phyloP scores from a whole-genome alignment of 2,329 filamentous ascomycete species.

The Fusarium chuoi region DNA sequence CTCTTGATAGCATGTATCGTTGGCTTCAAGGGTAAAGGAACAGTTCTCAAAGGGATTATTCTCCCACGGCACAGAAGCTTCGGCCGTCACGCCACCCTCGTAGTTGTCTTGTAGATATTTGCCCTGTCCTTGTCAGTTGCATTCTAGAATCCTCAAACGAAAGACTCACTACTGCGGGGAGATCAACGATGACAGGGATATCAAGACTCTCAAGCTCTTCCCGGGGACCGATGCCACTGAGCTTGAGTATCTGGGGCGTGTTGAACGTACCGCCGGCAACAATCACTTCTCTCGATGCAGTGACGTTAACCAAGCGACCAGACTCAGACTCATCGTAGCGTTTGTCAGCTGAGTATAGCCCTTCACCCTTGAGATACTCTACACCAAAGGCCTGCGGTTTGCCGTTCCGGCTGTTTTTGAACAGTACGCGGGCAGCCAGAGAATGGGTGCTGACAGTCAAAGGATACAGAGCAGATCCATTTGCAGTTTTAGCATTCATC shows the following conservation, averaged over 20 bases:
- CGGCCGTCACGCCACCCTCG: constrained; percentile 38
- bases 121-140: neutral
- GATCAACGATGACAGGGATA: constrained; percentile 59
- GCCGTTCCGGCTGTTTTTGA: constrained; percentile 32
- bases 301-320: constrained; percentile 17
- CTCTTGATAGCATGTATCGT: constrained; percentile 50
- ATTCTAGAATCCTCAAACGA: too few relatives aligned
- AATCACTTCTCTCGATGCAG: constrained; percentile 36
- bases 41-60: constrained; percentile 27
- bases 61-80: constrained; percentile 26
- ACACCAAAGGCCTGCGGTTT: constrained; percentile 35
- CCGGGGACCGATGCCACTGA: constrained; percentile 58
- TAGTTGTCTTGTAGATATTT: constrained; percentile 46
- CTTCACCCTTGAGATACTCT: constrained; percentile 53
- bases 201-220: constrained; percentile 49
- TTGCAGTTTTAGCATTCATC: constrained; percentile 42
- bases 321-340: constrained; percentile 19
- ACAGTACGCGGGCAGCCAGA: constrained; percentile 51
- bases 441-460: constrained; percentile 52
- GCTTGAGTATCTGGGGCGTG: constrained; percentile 58
- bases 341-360: constrained; percentile 54
- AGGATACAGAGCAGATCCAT: constrained; percentile 49
- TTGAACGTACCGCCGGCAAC: constrained; percentile 39
- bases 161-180: constrained; percentile 54
- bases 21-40: constrained; percentile 3